Conservation (phyloP, 257 asterid species). For the Solanum sejunctum region DNA sequence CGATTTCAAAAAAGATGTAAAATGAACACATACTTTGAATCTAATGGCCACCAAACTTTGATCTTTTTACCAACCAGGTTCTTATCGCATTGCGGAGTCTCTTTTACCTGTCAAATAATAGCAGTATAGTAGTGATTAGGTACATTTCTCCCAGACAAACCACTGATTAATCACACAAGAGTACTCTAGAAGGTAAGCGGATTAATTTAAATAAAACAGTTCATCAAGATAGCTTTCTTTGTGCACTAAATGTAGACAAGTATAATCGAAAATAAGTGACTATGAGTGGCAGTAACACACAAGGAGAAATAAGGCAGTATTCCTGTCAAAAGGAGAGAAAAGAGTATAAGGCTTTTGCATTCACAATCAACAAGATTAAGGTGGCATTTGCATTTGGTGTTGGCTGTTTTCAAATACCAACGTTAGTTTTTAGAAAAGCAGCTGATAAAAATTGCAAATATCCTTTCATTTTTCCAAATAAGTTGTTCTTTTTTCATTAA, state of each 20-base stretch:
- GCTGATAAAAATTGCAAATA: neutral
- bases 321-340: neutral
- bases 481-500: neutral
- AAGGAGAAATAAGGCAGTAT: neutral
- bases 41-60: slow-evolving; percentile 90
- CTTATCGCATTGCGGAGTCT: slow-evolving; percentile 23
- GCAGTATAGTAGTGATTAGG: neutral
- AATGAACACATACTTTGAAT: slow-evolving; percentile 45
- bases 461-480: neutral
- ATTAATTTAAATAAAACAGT: neutral
- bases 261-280: neutral
- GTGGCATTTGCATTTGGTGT: neutral
- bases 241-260: neutral
- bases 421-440: neutral
- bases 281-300: neutral
- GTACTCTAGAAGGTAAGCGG: neutral
- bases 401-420: neutral
- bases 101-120: slow-evolving; percentile 38
- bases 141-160: neutral
- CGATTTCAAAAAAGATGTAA: neutral
- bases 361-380: neutral
- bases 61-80: slow-evolving; percentile 65
- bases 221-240: neutral
- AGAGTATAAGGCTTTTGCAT: neutral
- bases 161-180: neutral